A percentile compares a stretch with the other conserved stretches of the same genome.
These are phyloP conservation scores for Leccinum subrobustum DNA, from an alignment of 1,284 basidiomycete species.

Conservation along the genomic window DNA sequence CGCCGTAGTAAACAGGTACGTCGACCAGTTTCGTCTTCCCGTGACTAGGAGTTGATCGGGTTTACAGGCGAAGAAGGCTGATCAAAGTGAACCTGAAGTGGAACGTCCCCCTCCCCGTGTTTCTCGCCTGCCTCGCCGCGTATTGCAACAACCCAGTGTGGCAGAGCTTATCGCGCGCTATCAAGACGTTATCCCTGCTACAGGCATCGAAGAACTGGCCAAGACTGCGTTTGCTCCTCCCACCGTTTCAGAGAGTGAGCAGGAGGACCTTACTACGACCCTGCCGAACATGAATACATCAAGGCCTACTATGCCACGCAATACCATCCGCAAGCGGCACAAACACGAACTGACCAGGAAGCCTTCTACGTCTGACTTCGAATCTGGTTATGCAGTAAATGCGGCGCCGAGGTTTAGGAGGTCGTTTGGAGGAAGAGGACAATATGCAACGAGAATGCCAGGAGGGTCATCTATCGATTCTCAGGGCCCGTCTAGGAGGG, in stretches of 20 bases:
- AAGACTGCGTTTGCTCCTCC: constrained; percentile 61
- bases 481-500: constrained; percentile 56
- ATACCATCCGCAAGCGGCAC: constrained; percentile 46
- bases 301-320: constrained; percentile 35
- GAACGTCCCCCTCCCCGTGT: constrained; percentile 29
- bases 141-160: constrained; percentile 61
- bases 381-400: constrained; percentile 87
- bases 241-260: constrained; percentile 68
- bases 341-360: constrained; percentile 49
- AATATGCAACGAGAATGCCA: constrained; percentile 52
- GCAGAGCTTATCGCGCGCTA: constrained; percentile 86
- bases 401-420: constrained; percentile 63
- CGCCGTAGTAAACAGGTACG: constrained; percentile 30
- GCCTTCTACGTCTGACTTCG: constrained; percentile 78
- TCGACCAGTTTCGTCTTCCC: neutral
- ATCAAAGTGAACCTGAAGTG: constrained; percentile 18
- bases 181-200: constrained; percentile 71
- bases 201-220: constrained; percentile 66
- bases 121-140: constrained; percentile 73
- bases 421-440: constrained; percentile 36
- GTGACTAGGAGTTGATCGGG: neutral
- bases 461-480: constrained; percentile 52
- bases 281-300: constrained; percentile 22
- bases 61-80: constrained; percentile 20
- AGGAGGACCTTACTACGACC: constrained; percentile 48